Evolutionary conservation across 2,329 filamentous ascomycete species (phyloP), one percentile per base, ranked within the genome.

Genomic region (Aspergillus amoenus): DNA sequence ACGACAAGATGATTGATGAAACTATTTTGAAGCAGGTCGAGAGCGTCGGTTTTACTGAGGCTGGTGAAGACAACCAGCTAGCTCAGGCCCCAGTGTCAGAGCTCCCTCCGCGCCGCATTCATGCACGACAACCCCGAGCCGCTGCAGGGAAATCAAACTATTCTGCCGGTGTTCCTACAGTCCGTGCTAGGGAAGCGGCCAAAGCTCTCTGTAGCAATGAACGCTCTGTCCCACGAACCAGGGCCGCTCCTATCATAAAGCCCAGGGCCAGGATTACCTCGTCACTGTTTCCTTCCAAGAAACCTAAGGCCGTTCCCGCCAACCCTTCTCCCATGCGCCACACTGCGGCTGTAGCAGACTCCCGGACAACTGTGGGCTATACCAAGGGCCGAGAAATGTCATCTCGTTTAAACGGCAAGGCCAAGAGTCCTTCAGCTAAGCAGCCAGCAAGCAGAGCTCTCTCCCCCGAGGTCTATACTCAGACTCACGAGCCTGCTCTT

Each of bases 361-460:
- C 92, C 2, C 85, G 87, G 61, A 93, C 86, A 55, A 96, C 92
- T 0, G 82, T 96, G 42, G 93, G 93, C 15, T 96, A 96, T 70
- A 90, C 84, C 55, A 91, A 89, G 71, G 92, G 93, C 34, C 84
- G 90, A 34, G 69, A 65, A 17, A 64, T 73, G 47, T 71, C 71
- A 13, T 67, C 67, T 34, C 66, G 64, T 27, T 61, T 72, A 21
- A 63, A 68, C 27, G 68, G 70, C 43, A 67, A 68, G 32, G 42
- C 61, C 30, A 52, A 64, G 6, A 60, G 64, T 18, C 43, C 63
- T 15, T 64, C 69, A 9, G 9, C 27, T 12, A 64, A 68, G 51
- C 57, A 58, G 52, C 53, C 66, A 15, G 61, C 60, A 5, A 55
- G 67, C 11, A 68, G 69, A 41, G 64, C 70, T 9, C 55, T 80